phyloP scores from a whole-genome alignment of 345 rosid species.

The Eucalyptus camaldulensis region DNA sequence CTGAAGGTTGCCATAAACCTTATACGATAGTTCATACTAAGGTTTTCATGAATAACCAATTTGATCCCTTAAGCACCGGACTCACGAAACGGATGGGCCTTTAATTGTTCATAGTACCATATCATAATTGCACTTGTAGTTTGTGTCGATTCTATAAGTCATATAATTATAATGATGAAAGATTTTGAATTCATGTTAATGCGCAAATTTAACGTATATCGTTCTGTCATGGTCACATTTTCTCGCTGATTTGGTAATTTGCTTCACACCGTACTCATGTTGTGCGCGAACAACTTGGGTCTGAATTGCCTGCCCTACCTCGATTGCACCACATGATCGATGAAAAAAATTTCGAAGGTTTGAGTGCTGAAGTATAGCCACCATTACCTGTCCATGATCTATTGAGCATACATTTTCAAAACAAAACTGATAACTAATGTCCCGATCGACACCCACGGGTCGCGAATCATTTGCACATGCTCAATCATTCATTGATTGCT shows the following conservation, averaged over 20 bases:
- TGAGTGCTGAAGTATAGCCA: background rate
- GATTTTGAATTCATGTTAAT: no score
- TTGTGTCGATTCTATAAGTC: background rate
- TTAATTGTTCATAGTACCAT: no score
- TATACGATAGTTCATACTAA: no score
- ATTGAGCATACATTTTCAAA: background rate
- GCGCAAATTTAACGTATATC: no score
- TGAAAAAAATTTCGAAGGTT: no score
- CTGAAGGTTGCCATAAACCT: background rate
- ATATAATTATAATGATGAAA: background rate
- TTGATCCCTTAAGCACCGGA: background rate
- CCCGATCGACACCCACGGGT: fast-evolving
- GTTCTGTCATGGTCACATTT: no score
- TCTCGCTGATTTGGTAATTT: no score
- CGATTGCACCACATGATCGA: background rate
- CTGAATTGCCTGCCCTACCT: background rate
- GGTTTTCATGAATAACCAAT: background rate
- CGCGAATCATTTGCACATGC: background rate
- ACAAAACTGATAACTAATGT: background rate
- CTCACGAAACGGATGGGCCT: background rate
- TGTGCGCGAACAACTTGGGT: background rate
- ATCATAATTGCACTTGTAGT: background rate
- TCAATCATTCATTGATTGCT: background rate
- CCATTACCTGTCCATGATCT: background rate
- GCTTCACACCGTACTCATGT: background rate